Evolutionary conservation across 768 basidiomycete species (phyloP).

Genomic region (Lentinula lateritia): DNA sequence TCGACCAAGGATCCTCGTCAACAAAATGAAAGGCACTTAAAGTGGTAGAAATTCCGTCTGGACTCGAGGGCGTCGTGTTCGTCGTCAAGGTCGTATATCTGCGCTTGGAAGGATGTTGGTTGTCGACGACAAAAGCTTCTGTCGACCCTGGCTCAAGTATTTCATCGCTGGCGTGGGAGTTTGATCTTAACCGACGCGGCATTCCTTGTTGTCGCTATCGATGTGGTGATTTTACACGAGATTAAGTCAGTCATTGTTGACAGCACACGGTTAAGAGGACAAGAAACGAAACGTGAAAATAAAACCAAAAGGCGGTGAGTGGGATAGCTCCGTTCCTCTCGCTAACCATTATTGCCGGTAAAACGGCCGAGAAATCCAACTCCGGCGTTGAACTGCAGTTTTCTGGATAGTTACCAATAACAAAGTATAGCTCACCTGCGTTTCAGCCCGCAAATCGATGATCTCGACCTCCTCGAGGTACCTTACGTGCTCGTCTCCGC

Average conservation of each 20-base stretch:
- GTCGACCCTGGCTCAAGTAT: not conserved
- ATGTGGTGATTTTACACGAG: not conserved
- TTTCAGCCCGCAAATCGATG: not conserved
- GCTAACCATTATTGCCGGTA: not conserved
- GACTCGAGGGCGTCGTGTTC: not conserved
- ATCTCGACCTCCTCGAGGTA: not conserved
- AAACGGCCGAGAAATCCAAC: not conserved
- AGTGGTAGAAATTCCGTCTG: not conserved
- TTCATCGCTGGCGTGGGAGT: not conserved
- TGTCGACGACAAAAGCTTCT: not conserved
- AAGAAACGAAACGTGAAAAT: not conserved
- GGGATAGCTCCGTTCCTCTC: not conserved
- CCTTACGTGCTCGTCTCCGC: not conserved
- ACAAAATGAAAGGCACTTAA: constrained; percentile 9
- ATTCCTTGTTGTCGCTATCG: not conserved
- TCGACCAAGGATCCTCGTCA: constrained; percentile 29
- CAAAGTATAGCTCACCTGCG: not conserved
- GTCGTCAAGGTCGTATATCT: constrained; percentile 1
- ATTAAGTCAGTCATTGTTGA: not conserved
- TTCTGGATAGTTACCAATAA: too few species aligned
- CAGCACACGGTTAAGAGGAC: not conserved
- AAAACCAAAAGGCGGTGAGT: not conserved
- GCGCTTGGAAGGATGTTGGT: not conserved
- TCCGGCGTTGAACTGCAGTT: not conserved
- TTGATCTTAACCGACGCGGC: not conserved